Base-by-base conservation (phyloP, 495 filamentous ascomycete species). In the Aspergillus cavernicola region DNA sequence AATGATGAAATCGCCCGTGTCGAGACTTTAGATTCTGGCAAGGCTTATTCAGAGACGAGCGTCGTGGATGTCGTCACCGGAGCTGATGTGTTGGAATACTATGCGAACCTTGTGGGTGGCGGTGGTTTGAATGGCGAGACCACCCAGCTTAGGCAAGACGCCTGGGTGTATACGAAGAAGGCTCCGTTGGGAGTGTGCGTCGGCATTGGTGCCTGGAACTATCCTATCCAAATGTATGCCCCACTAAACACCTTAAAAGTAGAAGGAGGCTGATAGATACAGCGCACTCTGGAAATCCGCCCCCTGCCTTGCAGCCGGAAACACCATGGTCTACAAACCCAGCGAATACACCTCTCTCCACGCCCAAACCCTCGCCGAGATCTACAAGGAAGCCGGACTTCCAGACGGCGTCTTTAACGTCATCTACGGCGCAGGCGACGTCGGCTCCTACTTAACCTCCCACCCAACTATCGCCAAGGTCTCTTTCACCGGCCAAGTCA, bases 311-410 rank as follows among this genome's bases (percentile, higher is more conserved):
- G 86, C 87, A 9, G 89, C 89, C 3, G 89, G 89, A 22, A 93
- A 93, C 61, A 87, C 84, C 56, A 90, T 93, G 86, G 79, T 93
- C 45, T 91, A 91, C 70, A 93, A 93, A 57, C 84, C 89, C 23
- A 88, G 84, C 60, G 89, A 93, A 74, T 83, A 82, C 65, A 91
- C 88, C 20, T 85, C 88, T 3, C 71, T 92, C 15, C 87, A 90
- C 59, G 86, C 72, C 29, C 77, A 83, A 36, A 80, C 77, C 28
- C 78, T 89, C 6, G 88, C 86, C 10, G 74, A 85, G 58, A 80
- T 91, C 47, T 89, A 85, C 64, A 77, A 71, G 31, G 80, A 85
- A 62, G 88, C 88, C 23, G 88, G 88, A 24, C 68, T 92, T 4
- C 88, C 88, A 7, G 79, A 79, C 3, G 88, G 88, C 41, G 88